phyloP scores from a whole-genome alignment of 1,139 yeast species.

The Diutina rugosa region DNA sequence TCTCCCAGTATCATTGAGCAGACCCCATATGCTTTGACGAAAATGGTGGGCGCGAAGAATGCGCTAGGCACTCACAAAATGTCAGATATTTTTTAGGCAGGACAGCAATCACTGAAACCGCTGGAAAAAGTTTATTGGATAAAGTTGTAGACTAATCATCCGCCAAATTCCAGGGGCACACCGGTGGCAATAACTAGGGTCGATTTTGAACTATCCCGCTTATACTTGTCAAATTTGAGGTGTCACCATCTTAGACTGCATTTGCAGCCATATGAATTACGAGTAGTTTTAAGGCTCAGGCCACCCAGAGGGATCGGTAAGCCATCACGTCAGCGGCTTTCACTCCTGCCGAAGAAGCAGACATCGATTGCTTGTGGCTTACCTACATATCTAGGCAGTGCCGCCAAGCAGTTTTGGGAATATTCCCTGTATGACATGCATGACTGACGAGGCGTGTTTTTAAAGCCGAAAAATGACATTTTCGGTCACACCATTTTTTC shows the following conservation, averaged over 20 bases:
- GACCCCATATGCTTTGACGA: no score
- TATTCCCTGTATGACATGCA: neutral
- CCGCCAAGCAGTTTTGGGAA: neutral
- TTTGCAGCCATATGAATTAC: neutral
- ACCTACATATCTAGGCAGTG: neutral
- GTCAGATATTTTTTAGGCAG: neutral
- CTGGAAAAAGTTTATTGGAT: neutral
- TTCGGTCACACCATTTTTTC: neutral
- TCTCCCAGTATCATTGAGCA: no score
- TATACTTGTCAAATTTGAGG: neutral
- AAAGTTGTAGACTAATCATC: neutral
- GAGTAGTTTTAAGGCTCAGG: neutral
- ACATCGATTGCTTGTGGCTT: neutral
- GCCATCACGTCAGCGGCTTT: neutral
- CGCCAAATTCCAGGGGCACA: neutral
- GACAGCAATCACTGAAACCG: neutral
- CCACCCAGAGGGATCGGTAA: neutral
- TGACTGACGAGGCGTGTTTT: neutral
- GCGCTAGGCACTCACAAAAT: neutral
- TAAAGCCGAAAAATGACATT: neutral
- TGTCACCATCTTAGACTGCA: neutral
- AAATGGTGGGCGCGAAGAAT: neutral
- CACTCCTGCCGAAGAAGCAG: neutral
- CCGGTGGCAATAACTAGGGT: neutral
- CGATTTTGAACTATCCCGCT: neutral